These are phyloP conservation scores for Dalbergia cochinchinensis DNA, from an alignment of 306 rosid genomes.

Conservation along the genomic window DNA sequence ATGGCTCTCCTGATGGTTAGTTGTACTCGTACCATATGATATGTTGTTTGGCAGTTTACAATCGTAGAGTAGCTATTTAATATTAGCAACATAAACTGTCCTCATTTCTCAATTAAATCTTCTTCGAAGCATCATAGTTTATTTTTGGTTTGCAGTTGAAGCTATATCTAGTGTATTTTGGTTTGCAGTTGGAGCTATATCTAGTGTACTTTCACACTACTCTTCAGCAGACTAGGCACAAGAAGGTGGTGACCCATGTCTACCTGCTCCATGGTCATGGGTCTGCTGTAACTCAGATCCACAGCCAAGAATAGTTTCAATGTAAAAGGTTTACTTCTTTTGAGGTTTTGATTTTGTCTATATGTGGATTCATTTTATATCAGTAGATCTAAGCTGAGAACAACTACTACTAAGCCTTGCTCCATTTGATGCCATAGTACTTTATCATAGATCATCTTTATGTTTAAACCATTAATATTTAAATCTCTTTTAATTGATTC, in stretches of 20 bases:
- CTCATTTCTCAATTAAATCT: background rate
- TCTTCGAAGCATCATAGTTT: slow-evolving; percentile 29
- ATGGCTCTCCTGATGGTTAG: slow-evolving; percentile 87
- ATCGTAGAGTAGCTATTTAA: slow-evolving; percentile 16
- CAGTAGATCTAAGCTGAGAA: no score
- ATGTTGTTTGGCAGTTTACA: slow-evolving; percentile 17
- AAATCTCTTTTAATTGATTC: no score
- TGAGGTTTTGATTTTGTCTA: slow-evolving; percentile 34
- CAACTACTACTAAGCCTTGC: no score
- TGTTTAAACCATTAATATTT: no score
- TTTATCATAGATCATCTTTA: no score
- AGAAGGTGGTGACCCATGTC: slow-evolving; percentile 98
- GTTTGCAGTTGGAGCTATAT: no score
- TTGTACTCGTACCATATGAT: background rate
- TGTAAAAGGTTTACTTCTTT: slow-evolving; percentile 59
- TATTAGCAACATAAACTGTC: slow-evolving; percentile 17
- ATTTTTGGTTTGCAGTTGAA: slow-evolving; percentile 21
- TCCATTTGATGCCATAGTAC: no score
- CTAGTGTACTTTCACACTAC: slow-evolving; percentile 56
- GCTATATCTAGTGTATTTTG: slow-evolving; percentile 32
- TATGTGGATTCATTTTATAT: background rate
- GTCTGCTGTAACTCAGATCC: slow-evolving; percentile 79
- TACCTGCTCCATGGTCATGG: slow-evolving; percentile 99
- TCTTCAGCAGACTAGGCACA: slow-evolving; percentile 73
- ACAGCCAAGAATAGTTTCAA: slow-evolving; percentile 80